Conservation (phyloP, 2,329 filamentous ascomycete genomes). For the Ophiostoma sp. region DNA sequence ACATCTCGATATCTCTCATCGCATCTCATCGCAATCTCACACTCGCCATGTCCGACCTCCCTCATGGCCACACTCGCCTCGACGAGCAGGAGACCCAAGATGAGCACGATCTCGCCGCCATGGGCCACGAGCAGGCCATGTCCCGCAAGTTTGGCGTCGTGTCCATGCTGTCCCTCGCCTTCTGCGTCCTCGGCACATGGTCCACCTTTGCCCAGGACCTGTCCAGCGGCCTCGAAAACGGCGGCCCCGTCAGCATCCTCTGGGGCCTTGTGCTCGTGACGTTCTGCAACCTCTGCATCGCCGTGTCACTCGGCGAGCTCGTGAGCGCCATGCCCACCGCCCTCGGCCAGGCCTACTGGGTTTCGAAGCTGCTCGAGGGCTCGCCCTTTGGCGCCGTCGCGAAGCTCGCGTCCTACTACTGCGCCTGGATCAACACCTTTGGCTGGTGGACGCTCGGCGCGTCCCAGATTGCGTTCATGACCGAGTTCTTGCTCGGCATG, state of each 20-base stretch:
- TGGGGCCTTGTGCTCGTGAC: constrained; percentile 68
- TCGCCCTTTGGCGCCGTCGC: constrained; percentile 35
- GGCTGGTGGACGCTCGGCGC: constrained; percentile 26
- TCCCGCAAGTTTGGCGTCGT: constrained; percentile 24
- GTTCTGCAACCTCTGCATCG: constrained; percentile 65
- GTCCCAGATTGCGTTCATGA: constrained; percentile 25
- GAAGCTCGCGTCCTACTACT: constrained; percentile 22
- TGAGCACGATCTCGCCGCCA: constrained; percentile 23
- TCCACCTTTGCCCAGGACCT: constrained; percentile 26
- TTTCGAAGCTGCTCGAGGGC: constrained; percentile 37
- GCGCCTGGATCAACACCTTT: constrained; percentile 27
- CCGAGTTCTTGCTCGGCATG: constrained; percentile 25
- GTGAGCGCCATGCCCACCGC: constrained; percentile 56
- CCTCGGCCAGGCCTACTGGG: constrained; percentile 56
- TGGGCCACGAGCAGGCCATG: constrained; percentile 26
- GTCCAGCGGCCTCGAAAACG: constrained; percentile 55
- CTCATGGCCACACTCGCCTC: constrained; percentile 18
- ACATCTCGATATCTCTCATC: background rate
- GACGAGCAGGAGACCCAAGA: constrained; percentile 22
- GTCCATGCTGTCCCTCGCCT: constrained; percentile 26
- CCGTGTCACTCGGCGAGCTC: constrained; percentile 53
- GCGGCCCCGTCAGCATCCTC: constrained; percentile 63
- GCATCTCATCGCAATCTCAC: background rate
- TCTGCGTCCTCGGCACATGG: constrained; percentile 27
- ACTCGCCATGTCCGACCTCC: constrained; percentile 16